A percentile compares a stretch with the other conserved stretches of the same genome.
Conservation (phyloP, 768 basidiomycete species). For the Exsudoporus frostii region DNA sequence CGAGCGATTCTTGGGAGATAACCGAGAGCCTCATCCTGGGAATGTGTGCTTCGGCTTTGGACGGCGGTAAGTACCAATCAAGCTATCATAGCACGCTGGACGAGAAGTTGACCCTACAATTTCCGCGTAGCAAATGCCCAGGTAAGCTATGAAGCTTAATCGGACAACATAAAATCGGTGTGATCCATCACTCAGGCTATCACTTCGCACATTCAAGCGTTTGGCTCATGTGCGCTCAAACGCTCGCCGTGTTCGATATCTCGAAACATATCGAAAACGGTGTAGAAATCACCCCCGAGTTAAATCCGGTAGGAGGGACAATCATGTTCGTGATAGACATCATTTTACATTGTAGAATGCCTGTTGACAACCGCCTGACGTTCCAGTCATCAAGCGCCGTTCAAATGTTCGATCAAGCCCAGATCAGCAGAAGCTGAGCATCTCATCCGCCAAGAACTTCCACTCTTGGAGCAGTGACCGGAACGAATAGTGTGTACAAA, state of each 20-base stretch:
- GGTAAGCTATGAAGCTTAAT: too few species aligned
- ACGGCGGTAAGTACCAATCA: slow-evolving; percentile 20
- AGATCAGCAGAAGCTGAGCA: too few species aligned
- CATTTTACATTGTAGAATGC: too few species aligned
- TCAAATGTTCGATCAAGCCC: slow-evolving; percentile 12
- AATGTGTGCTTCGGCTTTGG: slow-evolving; percentile 19
- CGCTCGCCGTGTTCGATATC: slow-evolving; percentile 45
- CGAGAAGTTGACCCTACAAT: too few species aligned
- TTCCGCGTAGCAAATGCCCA: too few species aligned
- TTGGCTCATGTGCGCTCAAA: slow-evolving; percentile 28
- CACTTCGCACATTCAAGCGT: slow-evolving; percentile 25
- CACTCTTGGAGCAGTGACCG: too few species aligned
- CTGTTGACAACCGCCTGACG: too few species aligned
- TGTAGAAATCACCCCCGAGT: slow-evolving; percentile 42
- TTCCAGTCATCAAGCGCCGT: slow-evolving; percentile 8
- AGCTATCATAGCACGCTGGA: too few species aligned
- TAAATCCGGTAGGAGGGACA: slow-evolving; percentile 26
- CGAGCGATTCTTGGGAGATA: slow-evolving; percentile 21
- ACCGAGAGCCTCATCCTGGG: slow-evolving; percentile 11
- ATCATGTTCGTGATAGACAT: slow-evolving; percentile 2
- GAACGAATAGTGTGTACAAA: too few species aligned
- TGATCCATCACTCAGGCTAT: too few species aligned
- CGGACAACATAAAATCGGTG: too few species aligned
- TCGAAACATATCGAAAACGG: slow-evolving; percentile 39
- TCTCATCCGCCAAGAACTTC: too few species aligned